A percentile compares a stretch with the other conserved stretches of the same genome.
These are phyloP conservation scores for Umbelopsis sp. DNA, from an alignment of 371 early-diverging fungal species.

Conservation along the genomic window DNA sequence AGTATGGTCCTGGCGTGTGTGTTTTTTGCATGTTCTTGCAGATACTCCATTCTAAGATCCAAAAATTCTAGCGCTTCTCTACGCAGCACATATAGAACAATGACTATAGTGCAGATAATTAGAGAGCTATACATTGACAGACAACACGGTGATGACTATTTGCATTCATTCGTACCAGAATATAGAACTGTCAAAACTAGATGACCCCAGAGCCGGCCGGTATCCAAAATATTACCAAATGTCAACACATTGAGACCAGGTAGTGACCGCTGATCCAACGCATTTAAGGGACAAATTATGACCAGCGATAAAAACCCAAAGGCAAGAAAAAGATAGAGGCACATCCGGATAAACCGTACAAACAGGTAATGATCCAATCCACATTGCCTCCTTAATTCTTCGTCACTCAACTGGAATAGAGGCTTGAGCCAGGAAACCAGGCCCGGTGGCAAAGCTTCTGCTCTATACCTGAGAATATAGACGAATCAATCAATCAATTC, in stretches of 20 bases:
- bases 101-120: background rate
- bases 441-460: slow-evolving; percentile 41
- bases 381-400: slow-evolving; percentile 45
- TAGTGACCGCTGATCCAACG: slow-evolving; percentile 23
- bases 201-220: slow-evolving; percentile 34
- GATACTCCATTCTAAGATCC: slow-evolving; percentile 32
- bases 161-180: slow-evolving; percentile 32
- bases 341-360: slow-evolving; percentile 54
- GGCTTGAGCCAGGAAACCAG: slow-evolving; percentile 57
- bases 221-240: slow-evolving; percentile 31
- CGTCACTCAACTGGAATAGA: slow-evolving; percentile 47
- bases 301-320: slow-evolving; percentile 30
- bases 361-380: slow-evolving; percentile 71
- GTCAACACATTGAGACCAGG: slow-evolving; percentile 33
- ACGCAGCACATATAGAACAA: slow-evolving; percentile 1
- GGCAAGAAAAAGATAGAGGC: slow-evolving; percentile 29
- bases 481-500: background rate
- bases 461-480: slow-evolving; percentile 24
- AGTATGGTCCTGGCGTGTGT: slow-evolving; percentile 58
- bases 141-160: slow-evolving; percentile 24
- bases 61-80: slow-evolving; percentile 7
- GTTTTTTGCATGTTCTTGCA: slow-evolving; percentile 44
- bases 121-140: too few species aligned
- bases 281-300: slow-evolving; percentile 32
- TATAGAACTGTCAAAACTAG: slow-evolving; percentile 31